Conservation (phyloP, 495 filamentous ascomycete species). For the Xylaria bambusicola region DNA sequence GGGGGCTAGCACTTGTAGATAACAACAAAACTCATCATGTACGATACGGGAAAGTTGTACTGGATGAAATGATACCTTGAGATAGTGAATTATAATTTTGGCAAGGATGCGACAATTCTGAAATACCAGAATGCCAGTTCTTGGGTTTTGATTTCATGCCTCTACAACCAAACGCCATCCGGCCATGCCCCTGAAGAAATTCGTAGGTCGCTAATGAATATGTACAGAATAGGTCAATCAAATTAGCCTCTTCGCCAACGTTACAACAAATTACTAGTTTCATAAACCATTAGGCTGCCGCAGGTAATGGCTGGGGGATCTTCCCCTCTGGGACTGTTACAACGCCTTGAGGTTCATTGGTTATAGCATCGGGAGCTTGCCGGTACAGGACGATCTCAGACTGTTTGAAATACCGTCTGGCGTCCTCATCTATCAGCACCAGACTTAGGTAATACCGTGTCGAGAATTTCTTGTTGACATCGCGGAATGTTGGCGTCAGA, state of each 20-base stretch:
- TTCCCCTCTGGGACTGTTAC: constrained; percentile 32
- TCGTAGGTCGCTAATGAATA: constrained; percentile 15
- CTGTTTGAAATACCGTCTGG: constrained; percentile 97
- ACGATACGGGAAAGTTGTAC: constrained; percentile 27
- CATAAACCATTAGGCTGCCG: constrained; percentile 18
- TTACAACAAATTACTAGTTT: constrained; percentile 3
- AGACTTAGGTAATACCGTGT: constrained; percentile 97
- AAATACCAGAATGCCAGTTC: constrained; percentile 19
- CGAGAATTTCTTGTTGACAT: constrained; percentile 99
- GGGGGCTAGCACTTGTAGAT: constrained; percentile 19
- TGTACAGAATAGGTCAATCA: constrained; percentile 18
- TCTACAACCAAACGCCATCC: constrained; percentile 32
- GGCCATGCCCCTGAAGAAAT: constrained; percentile 26
- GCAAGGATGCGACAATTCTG: background rate
- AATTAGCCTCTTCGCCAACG: background rate
- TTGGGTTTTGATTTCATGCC: constrained; percentile 1
- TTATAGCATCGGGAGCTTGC: constrained; percentile 74
- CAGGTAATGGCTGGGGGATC: constrained; percentile 22
- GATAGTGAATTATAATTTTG: constrained; percentile 16
- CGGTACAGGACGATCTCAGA: constrained; percentile 97
- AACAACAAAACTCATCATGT: constrained; percentile 23
- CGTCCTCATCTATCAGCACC: constrained; percentile 97
- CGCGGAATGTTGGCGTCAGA: constrained; percentile 95
- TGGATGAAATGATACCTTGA: constrained; percentile 38
- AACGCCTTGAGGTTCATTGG: constrained; percentile 24